Evolutionary conservation across 805 yeast species (phyloP).

Genomic region (Saccharomycopsis vini): DNA sequence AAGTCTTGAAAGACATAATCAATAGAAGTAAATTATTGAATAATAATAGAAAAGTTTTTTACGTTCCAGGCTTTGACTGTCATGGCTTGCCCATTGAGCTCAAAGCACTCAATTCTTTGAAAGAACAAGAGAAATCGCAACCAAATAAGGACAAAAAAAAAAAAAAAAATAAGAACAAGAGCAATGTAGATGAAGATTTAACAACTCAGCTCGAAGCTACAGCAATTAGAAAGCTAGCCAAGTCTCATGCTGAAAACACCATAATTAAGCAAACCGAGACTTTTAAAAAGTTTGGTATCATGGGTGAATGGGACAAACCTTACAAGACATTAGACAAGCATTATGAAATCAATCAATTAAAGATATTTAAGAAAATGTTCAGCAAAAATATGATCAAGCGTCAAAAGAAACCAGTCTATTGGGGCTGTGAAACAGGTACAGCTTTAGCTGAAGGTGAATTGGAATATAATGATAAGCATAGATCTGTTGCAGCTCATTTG

Average conservation of each 20-base stretch:
- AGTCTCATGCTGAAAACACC: slow-evolving; percentile 59
- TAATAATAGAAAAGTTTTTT: slow-evolving; percentile 51
- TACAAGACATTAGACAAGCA: slow-evolving; percentile 65
- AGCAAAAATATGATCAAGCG: slow-evolving; percentile 62
- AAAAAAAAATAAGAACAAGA: slow-evolving; percentile 22
- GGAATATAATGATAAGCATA: slow-evolving; percentile 70
- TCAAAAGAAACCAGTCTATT: slow-evolving; percentile 90
- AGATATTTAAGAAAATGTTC: slow-evolving; percentile 58
- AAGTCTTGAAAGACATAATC: slow-evolving; percentile 79
- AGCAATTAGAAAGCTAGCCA: slow-evolving; percentile 61
- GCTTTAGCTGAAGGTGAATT: slow-evolving; percentile 96
- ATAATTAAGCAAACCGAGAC: slow-evolving; percentile 52
- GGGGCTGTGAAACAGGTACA: slow-evolving; percentile 92
- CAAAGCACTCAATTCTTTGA: slow-evolving; percentile 55
- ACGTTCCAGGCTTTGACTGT: slow-evolving; percentile 97
- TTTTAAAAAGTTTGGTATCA: slow-evolving; percentile 64
- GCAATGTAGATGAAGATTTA: slow-evolving; percentile 21
- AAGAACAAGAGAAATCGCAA: slow-evolving; percentile 23
- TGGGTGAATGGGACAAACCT: slow-evolving; percentile 72
- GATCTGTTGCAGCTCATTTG: slow-evolving; percentile 58
- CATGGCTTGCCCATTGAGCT: slow-evolving; percentile 96
- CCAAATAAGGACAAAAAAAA: slow-evolving; percentile 25
- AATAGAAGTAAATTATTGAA: slow-evolving; percentile 57
- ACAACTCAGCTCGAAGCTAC: slow-evolving; percentile 31
- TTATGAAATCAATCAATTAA: slow-evolving; percentile 70